A percentile compares a stretch with the other conserved stretches of the same genome.
Evolutionary conservation across 768 basidiomycete species (phyloP).

Genomic region (Suillus subaureus): DNA sequence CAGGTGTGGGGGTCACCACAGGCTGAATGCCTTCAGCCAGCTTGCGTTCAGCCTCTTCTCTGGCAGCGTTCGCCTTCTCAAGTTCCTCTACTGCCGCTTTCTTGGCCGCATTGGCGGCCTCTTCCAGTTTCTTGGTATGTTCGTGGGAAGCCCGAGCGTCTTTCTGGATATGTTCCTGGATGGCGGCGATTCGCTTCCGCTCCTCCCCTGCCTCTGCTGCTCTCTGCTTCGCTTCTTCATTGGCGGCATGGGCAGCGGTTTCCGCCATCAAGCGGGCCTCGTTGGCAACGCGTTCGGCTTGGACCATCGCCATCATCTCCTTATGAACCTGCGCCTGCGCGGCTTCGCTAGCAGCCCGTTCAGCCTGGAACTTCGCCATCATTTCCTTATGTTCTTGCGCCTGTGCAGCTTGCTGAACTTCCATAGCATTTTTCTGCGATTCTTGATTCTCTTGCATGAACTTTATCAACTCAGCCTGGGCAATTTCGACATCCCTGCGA

Average conservation of each 20-base stretch:
- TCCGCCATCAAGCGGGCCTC: constrained; percentile 12
- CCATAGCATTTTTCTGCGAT: background rate
- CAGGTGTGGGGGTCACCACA: constrained; percentile 23
- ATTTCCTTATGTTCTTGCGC: background rate
- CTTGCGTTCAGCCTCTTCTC: background rate
- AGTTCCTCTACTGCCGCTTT: constrained; percentile 18
- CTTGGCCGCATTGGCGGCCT: constrained; percentile 13
- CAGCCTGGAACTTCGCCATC: background rate
- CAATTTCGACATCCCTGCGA: background rate
- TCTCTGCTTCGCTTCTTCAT: background rate
- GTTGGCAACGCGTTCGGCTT: constrained; percentile 5
- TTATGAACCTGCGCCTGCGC: background rate
- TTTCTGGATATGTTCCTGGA: constrained; percentile 14
- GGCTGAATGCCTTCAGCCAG: constrained; percentile 32
- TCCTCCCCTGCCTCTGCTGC: constrained; percentile 11
- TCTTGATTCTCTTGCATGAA: background rate
- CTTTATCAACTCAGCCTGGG: background rate
- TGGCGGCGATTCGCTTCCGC: constrained; percentile 5
- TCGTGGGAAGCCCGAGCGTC: constrained; percentile 12
- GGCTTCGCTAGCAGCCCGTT: background rate
- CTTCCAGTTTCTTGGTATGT: constrained; percentile 6
- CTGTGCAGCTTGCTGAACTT: background rate
- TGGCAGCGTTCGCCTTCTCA: constrained; percentile 7
- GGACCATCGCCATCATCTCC: constrained; percentile 6
- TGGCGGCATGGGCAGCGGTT: constrained; percentile 11